Percentiles rank a stretch among this genome's conserved stretches.
Evolutionary conservation across 208 protist genomes (phyloP).

Genomic region (Crithidia expoeki): DNA sequence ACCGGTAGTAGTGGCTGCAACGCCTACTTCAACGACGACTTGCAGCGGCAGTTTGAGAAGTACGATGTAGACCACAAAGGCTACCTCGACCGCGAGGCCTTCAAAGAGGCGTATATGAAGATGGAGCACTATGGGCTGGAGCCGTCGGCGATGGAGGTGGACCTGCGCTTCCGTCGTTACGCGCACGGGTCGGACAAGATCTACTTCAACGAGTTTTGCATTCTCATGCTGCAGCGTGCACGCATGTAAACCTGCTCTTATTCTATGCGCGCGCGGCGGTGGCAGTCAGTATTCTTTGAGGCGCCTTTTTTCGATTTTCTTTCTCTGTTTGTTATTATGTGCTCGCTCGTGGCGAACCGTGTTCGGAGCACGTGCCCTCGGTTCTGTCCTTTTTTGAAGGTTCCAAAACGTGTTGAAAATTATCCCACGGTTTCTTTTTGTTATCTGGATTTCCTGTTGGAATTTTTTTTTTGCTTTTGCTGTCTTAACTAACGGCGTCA

Average conservation of each 20-base stretch:
- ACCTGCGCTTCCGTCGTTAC: slow-evolving; percentile 63
- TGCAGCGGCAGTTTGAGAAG: slow-evolving; percentile 59
- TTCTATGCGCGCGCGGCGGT: background rate
- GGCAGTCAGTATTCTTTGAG: too few species aligned
- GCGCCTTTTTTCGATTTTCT: too few species aligned
- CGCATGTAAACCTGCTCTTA: slow-evolving; percentile 56
- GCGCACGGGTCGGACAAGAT: slow-evolving; percentile 48
- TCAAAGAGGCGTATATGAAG: slow-evolving; percentile 69
- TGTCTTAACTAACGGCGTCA: background rate
- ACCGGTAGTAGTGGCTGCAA: background rate
- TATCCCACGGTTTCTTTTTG: too few species aligned
- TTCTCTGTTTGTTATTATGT: too few species aligned
- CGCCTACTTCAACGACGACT: slow-evolving; percentile 59
- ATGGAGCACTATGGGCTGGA: slow-evolving; percentile 85
- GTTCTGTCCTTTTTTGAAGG: too few species aligned
- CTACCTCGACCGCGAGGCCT: slow-evolving; percentile 74
- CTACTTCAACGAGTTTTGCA: slow-evolving; percentile 84
- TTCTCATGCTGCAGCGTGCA: slow-evolving; percentile 85
- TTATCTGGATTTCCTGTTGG: slow-evolving; percentile 5
- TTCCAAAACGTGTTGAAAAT: too few species aligned
- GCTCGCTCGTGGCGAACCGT: too few species aligned
- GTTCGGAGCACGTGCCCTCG: too few species aligned
- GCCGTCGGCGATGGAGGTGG: slow-evolving; percentile 52
- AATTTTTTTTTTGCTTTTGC: background rate
- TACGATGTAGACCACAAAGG: slow-evolving; percentile 62